These are phyloP conservation scores for Fusarium sp. DNA, from an alignment of 2,329 filamentous ascomycete species.

Conservation along the genomic window DNA sequence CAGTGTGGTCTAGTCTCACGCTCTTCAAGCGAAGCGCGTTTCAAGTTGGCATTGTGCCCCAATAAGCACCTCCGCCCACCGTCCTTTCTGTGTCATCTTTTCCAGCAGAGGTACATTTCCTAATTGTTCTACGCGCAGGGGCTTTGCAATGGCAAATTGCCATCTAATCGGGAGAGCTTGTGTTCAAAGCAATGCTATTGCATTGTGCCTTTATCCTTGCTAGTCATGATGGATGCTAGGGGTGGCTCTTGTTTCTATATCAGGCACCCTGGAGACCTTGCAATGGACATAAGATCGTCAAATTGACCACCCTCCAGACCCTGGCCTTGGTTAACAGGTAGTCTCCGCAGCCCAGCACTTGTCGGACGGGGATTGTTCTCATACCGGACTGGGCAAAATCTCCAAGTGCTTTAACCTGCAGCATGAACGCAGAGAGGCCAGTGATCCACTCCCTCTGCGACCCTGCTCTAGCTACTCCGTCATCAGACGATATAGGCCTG, in stretches of 20 bases:
- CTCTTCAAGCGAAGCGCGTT: constrained; percentile 43
- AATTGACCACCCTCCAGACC: constrained; percentile 65
- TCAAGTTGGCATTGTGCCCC: constrained; percentile 38
- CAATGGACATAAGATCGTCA: constrained; percentile 63
- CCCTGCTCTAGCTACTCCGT: constrained; percentile 42
- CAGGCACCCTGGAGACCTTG: constrained; percentile 57
- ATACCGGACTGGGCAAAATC: constrained; percentile 40
- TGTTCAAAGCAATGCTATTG: constrained; percentile 29
- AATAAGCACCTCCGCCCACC: constrained; percentile 37
- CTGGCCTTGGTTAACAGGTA: constrained; percentile 48
- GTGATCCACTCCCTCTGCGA: constrained; percentile 43
- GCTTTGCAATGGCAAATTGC: constrained; percentile 38
- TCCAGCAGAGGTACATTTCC: constrained; percentile 26
- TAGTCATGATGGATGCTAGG: constrained; percentile 42
- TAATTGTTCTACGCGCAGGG: constrained; percentile 35
- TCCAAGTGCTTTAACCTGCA: constrained; percentile 44
- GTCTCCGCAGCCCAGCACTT: constrained; percentile 42
- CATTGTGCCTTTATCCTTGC: constrained; percentile 36
- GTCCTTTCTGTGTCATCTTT: constrained; percentile 35
- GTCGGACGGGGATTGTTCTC: constrained; percentile 38
- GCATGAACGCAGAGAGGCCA: constrained; percentile 41
- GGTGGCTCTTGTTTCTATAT: constrained; percentile 59
- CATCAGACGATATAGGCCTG: constrained; percentile 45
- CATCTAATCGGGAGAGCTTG: constrained; percentile 34
- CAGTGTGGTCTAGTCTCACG: constrained; percentile 37